These are phyloP conservation scores for Sphaerostilbella broomeana DNA, from an alignment of 2,329 filamentous ascomycete genomes.

Conservation along the genomic window DNA sequence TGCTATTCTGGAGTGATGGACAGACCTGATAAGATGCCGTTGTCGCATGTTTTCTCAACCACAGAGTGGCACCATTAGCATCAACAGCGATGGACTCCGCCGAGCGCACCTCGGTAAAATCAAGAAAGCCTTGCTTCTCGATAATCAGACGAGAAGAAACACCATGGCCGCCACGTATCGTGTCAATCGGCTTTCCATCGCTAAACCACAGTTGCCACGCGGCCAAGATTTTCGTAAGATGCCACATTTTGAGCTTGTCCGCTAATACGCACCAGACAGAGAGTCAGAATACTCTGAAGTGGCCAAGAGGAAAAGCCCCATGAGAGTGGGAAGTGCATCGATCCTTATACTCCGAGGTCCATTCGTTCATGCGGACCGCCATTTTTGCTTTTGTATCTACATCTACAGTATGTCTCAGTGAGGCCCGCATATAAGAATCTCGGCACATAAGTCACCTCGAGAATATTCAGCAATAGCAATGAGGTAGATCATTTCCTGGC, in stretches of 20 bases:
- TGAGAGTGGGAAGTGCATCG: neutral
- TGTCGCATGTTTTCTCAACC: conserved; percentile 1
- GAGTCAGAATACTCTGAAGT: neutral
- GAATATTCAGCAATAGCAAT: too few relatives aligned
- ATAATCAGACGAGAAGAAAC: conserved; percentile 8
- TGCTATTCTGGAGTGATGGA: conserved; percentile 1
- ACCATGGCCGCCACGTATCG: conserved; percentile 4
- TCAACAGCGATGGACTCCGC: conserved; percentile 2
- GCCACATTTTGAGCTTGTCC: conserved; percentile 9
- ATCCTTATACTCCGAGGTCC: too few relatives aligned
- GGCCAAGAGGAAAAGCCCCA: neutral
- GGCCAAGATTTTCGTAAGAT: conserved; percentile 4
- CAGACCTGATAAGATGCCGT: neutral
- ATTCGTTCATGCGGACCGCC: too few relatives aligned
- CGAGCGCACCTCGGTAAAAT: conserved; percentile 9
- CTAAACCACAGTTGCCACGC: conserved; percentile 10
- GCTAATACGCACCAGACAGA: too few relatives aligned
- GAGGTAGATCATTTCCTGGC: too few relatives aligned
- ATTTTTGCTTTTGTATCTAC: too few relatives aligned
- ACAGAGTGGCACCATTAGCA: conserved; percentile 9
- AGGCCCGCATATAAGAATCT: too few relatives aligned
- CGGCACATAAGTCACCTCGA: too few relatives aligned
- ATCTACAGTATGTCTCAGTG: too few relatives aligned
- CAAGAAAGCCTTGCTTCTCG: conserved; percentile 8
- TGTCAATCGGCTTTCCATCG: conserved; percentile 6